Evolutionary conservation across 192 early-diverging fungal species (phyloP).

Genomic region (Coemansia erecta): DNA sequence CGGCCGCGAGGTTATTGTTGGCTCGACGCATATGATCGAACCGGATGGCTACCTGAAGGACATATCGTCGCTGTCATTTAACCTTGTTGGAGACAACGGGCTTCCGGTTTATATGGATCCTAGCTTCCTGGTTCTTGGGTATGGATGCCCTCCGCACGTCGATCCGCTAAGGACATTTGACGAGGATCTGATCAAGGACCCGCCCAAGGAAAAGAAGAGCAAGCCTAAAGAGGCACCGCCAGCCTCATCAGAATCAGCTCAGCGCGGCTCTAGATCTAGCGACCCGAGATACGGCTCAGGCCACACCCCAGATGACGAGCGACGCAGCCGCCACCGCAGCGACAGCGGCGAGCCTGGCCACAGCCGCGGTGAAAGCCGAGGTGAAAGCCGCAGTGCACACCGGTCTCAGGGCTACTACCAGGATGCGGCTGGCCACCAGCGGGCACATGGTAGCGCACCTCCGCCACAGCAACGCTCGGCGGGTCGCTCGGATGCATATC

Average conservation of each 20-base stretch:
- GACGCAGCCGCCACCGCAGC: not conserved
- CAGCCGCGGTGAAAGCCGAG: slow-evolving; percentile 21
- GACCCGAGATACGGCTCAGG: not conserved
- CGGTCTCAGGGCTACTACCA: not conserved
- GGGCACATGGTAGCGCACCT: slow-evolving; percentile 19
- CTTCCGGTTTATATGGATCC: slow-evolving; percentile 36
- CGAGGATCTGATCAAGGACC: slow-evolving; percentile 16
- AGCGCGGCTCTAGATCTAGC: not conserved
- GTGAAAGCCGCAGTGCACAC: slow-evolving; percentile 14
- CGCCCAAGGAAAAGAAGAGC: slow-evolving; percentile 1
- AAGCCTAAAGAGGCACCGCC: slow-evolving; percentile 1
- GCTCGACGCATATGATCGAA: slow-evolving; percentile 46
- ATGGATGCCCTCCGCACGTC: slow-evolving; percentile 38
- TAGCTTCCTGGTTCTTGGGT: slow-evolving; percentile 36
- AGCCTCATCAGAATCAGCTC: not conserved
- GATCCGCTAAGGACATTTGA: slow-evolving; percentile 43
- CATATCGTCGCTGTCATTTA: slow-evolving; percentile 45
- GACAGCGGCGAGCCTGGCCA: slow-evolving; percentile 11
- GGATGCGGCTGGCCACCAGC: slow-evolving; percentile 8
- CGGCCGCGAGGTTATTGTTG: slow-evolving; percentile 49
- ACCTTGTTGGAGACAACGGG: slow-evolving; percentile 34
- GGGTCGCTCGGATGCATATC: slow-evolving; percentile 8
- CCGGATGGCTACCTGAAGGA: slow-evolving; percentile 49
- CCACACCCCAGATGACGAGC: not conserved
- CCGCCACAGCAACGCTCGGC: slow-evolving; percentile 5